Base-by-base conservation (phyloP, 495 filamentous ascomycete species). In the Penicillium manginii region DNA sequence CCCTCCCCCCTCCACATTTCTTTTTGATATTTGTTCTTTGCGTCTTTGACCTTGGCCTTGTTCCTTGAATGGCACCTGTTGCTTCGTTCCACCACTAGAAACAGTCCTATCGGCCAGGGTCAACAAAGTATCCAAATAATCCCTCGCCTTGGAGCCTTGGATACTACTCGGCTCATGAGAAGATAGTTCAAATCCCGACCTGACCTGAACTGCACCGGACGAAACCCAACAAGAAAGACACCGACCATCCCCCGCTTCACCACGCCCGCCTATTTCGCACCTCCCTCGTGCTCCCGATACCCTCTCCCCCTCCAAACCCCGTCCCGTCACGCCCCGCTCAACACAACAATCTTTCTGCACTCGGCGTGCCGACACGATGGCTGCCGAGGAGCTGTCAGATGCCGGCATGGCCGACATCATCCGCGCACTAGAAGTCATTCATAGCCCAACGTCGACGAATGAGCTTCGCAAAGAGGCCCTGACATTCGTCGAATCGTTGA, bases 401-500 rank as follows among this genome's bases (percentile, higher is more conserved):
- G 67, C 70, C 59, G 67, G 73, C 61, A 75, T 80, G 70, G 68
- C 73, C 62, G 75, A 78, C 46, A 92, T 98, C 52, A 83, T 91
- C 68, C 82, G 88, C 54, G 94, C 96, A 23, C 82, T 99, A 54
- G 82, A 93, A 47, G 84, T 93, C 58, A 87, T 96, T 52, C 92
- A 98, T 77, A 88, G 84, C 62, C 86, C 93, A 19, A 81, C 87
- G 52, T 93, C 91, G 22, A 79, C 87, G 50, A 97, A 97, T 74
- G 85, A 89, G 50, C 77, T 88, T n/a, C 92, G 94, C 48, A 84
- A 89, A 68, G 82, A 96, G 65, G 94, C 94, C 39, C 85, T 91
- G 52, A 65, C 81, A 8, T 96, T 90, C 70, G 86, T 99, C 55
- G 93, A 98, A 67, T 73, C 88, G 17, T 81, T 93, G 59, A 97